Evolutionary conservation across 495 filamentous ascomycete genomes (phyloP).

Genomic region (Podospora anserina): DNA sequence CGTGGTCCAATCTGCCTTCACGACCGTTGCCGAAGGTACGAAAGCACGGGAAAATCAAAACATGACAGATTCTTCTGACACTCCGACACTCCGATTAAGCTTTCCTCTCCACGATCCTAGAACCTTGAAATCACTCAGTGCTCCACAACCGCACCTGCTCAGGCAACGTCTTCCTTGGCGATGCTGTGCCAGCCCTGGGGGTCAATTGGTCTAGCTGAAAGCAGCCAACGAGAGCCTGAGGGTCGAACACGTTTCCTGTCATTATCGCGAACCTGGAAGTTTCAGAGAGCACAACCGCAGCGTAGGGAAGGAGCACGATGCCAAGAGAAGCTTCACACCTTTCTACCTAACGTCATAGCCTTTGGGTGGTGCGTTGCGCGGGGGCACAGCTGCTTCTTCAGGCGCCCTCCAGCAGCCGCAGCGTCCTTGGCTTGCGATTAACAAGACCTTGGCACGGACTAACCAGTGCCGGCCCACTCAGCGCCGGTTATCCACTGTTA

Average conservation of each 20-base stretch:
- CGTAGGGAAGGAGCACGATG: background rate
- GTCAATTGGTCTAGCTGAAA: background rate
- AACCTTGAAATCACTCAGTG: background rate
- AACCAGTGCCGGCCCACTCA: background rate
- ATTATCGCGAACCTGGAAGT: background rate
- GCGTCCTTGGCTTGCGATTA: slow-evolving; percentile 1
- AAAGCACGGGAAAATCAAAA: background rate
- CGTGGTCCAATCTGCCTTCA: background rate
- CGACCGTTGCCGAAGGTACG: too few species aligned
- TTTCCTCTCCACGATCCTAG: background rate
- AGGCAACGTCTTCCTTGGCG: background rate
- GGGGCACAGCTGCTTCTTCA: background rate
- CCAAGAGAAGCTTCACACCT: background rate
- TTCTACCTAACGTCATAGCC: slow-evolving; percentile 4
- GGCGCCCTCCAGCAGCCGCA: slow-evolving; percentile 3
- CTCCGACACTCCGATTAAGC: background rate
- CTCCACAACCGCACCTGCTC: background rate
- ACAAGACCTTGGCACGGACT: slow-evolving; percentile 8
- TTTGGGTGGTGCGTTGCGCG: background rate
- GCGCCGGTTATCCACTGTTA: slow-evolving; percentile 1
- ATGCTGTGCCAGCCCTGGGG: background rate
- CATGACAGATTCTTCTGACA: background rate
- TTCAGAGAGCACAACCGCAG: background rate
- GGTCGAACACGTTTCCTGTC: slow-evolving; percentile 5
- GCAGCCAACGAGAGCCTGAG: background rate